Evolutionary conservation across 2,329 filamentous ascomycete genomes (phyloP).

Genomic region (Chrysoporthe deuterocubensis): DNA sequence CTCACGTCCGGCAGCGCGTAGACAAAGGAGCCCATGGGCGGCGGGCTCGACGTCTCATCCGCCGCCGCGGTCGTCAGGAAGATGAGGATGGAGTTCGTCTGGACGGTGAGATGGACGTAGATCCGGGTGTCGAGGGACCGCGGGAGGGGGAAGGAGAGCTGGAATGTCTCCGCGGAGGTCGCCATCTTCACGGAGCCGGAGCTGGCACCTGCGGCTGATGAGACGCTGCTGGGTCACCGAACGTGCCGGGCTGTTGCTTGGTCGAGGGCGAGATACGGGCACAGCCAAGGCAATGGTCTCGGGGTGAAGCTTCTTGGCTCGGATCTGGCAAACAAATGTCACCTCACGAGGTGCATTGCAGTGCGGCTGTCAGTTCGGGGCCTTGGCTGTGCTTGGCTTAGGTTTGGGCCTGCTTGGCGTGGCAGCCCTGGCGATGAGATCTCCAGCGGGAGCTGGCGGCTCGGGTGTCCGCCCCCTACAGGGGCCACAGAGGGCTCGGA

Average conservation of each 20-base stretch:
- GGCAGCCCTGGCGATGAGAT: background rate
- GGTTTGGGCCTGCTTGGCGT: background rate
- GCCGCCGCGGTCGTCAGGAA: conserved; percentile 63
- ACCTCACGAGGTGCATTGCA: background rate
- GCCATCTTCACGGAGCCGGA: background rate
- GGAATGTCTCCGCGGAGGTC: conserved; percentile 34
- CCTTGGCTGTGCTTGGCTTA: background rate
- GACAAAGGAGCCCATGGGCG: conserved; percentile 83
- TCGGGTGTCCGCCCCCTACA: background rate
- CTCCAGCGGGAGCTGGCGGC: background rate
- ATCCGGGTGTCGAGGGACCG: conserved; percentile 64
- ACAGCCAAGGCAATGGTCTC: conserved; percentile 19
- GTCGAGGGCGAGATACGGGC: background rate
- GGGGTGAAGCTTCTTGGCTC: background rate
- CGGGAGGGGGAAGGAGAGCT: conserved; percentile 65
- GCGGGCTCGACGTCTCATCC: conserved; percentile 53
- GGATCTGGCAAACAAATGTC: background rate
- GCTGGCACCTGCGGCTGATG: background rate
- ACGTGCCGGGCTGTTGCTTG: background rate
- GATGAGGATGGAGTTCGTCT: conserved; percentile 61
- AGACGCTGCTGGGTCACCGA: background rate
- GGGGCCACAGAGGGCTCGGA: background rate
- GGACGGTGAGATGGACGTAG: conserved; percentile 62
- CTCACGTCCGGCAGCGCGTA: conserved; percentile 89
- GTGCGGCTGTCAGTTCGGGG: too few species aligned